phyloP scores from a whole-genome alignment of 805 yeast species.

The Wickerhamomyces strasburgensis region DNA sequence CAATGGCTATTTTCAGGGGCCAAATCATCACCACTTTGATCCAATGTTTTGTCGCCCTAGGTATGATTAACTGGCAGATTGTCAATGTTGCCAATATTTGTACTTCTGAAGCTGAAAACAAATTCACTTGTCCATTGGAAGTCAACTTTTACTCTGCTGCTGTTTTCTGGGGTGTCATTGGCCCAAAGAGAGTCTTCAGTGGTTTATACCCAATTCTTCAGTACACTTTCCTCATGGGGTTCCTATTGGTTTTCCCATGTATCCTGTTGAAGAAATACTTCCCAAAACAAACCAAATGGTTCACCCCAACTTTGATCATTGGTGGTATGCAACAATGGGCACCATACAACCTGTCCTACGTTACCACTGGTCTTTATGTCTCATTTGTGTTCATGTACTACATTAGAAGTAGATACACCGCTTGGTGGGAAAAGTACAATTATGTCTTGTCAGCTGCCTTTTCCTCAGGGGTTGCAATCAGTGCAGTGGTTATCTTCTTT shows the following conservation, averaged over 20 bases:
- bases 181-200: conserved; percentile 49
- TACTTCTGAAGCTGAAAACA: conserved; percentile 29
- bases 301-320: conserved; percentile 43
- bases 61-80: conserved; percentile 32
- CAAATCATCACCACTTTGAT: conserved; percentile 32
- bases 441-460: conserved; percentile 52
- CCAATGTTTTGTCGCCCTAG: conserved; percentile 27
- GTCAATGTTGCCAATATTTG: conserved; percentile 31
- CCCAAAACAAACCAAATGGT: conserved; percentile 16
- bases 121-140: conserved; percentile 35
- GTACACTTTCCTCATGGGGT: conserved; percentile 60
- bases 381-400: conserved; percentile 42
- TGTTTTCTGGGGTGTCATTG: conserved; percentile 50
- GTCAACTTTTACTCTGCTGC: conserved; percentile 32
- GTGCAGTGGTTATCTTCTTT: conserved; percentile 47
- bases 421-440: conserved; percentile 46
- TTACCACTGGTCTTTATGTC: conserved; percentile 24
- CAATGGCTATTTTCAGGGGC: conserved; percentile 50
- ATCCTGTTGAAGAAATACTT: conserved; percentile 26
- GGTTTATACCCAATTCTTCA: conserved; percentile 55
- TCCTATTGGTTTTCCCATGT: conserved; percentile 29
- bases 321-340: conserved; percentile 41
- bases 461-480: conserved; percentile 55
- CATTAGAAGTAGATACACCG: conserved; percentile 34
- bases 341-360: conserved; percentile 44